Conservation (phyloP, 2,329 filamentous ascomycete species). For the Hypomyces perniciosus region DNA sequence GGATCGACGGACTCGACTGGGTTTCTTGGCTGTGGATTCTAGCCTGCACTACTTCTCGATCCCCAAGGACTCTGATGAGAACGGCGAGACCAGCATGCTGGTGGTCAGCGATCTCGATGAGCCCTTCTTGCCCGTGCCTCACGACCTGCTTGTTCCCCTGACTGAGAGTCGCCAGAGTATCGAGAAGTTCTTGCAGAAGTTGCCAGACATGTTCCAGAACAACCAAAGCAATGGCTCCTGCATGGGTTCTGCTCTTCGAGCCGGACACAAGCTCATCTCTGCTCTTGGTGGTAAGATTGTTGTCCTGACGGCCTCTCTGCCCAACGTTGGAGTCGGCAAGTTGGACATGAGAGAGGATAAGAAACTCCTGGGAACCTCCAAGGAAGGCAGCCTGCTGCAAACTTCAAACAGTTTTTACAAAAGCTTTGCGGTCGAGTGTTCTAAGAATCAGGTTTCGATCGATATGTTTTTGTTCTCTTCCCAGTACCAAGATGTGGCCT, state of each 20-base stretch:
- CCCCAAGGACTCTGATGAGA: conserved; percentile 80
- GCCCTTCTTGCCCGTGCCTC: conserved; percentile 90
- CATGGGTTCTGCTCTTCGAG: conserved; percentile 88
- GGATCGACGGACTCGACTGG: conserved; percentile 83
- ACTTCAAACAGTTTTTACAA: conserved; percentile 98
- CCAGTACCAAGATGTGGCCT: conserved; percentile 95
- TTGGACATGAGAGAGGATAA: conserved; percentile 94
- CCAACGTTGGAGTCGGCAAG: conserved; percentile 84
- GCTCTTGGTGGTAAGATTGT: conserved; percentile 92
- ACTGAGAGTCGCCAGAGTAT: conserved; percentile 86
- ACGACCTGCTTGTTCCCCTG: conserved; percentile 83
- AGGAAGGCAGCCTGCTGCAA: conserved; percentile 81
- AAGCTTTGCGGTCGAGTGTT: conserved; percentile 97
- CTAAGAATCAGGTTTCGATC: conserved; percentile 96
- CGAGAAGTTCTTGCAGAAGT: conserved; percentile 81
- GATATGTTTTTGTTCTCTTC: conserved; percentile 98
- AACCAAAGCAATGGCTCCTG: conserved; percentile 86
- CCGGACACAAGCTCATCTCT: conserved; percentile 93
- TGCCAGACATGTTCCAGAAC: conserved; percentile 95
- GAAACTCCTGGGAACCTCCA: conserved; percentile 87
- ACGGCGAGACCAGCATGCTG: conserved; percentile 79
- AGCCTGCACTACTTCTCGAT: conserved; percentile 95
- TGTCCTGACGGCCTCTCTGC: conserved; percentile 82
- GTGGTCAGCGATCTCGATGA: conserved; percentile 94
- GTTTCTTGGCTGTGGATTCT: conserved; percentile 92